These are phyloP conservation scores for Stevia rebaudiana DNA, from an alignment of 140 eudicot species.

Conservation along the genomic window DNA sequence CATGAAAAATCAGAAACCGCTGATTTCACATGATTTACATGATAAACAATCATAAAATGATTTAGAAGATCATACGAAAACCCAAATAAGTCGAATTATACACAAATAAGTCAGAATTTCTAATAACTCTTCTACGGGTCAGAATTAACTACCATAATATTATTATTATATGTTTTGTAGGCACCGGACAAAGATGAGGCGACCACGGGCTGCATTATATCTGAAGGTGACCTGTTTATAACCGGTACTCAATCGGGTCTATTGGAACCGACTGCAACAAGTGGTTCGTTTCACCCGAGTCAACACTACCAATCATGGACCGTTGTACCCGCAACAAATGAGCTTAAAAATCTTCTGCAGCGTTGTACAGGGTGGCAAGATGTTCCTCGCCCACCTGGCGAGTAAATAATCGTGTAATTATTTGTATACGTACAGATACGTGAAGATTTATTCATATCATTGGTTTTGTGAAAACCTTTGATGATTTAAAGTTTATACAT, in stretches of 20 bases:
- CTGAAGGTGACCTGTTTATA: constrained; percentile 74
- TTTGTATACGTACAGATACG: no score
- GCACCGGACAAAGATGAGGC: constrained; percentile 66
- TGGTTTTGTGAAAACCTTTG: no score
- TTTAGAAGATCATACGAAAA: background rate
- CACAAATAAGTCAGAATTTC: no score
- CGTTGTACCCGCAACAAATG: constrained; percentile 44
- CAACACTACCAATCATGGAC: constrained; percentile 61
- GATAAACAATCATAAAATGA: background rate
- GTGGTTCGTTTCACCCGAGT: constrained; percentile 45
- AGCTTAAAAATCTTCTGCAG: constrained; percentile 42
- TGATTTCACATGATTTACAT: background rate
- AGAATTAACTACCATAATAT: background rate
- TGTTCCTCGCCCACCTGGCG: constrained; percentile 40
- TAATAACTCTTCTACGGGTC: no score
- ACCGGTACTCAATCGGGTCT: constrained; percentile 54
- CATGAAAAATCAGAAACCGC: background rate
- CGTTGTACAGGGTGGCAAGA: constrained; percentile 63
- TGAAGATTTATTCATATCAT: no score
- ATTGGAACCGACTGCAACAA: constrained; percentile 12
- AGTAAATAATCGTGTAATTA: background rate
- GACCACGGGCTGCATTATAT: constrained; percentile 52
- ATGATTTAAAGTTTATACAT: no score
- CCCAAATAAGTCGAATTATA: background rate
- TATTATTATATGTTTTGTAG: constrained; percentile 37